Evolutionary conservation across 805 yeast species (phyloP), one percentile per base, ranked within the genome.

Genomic region (Jamesozyma spencerorum): DNA sequence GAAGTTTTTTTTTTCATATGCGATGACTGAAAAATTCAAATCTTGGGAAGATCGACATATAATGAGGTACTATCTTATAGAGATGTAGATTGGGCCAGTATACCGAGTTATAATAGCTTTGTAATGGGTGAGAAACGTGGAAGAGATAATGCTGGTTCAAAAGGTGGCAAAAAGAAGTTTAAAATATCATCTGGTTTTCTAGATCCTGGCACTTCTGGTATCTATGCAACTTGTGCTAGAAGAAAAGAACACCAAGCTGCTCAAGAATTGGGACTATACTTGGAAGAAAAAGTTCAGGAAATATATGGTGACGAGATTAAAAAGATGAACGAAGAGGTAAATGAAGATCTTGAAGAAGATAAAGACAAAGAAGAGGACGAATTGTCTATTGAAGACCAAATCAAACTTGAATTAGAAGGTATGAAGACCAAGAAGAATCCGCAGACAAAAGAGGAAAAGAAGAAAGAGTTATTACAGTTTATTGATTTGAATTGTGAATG

Each of bases 211-310:
- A 83, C 92, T 40, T 66, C 80, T 30, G 98, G 98, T 0, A 70
- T 92, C 0, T 92, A 84, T 61, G 95, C 87, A 11, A 84, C 97
- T 0, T 90, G 97, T 60, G 75, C 77, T 37, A 71, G 95, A 50
- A 81, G 82, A 30, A 77, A 80, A 44, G 98, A 92, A 58, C 71
- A 71, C 40, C 77, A 73, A 39, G 85, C 94, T 45, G 72, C 81
- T n/a, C 77, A 76, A 47, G 97, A 87, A 57, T 63, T 87, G 50
- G 68, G 74, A 45, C 60, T 66, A 42, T 55, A 85, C 8, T 70
- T 87, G 32, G 63, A 65, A 37, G 85, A 79, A 15, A 70, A 73
- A 34, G 47, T 71, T 12, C 70, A 70, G 40, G 72, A 70, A 44
- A 60, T 63, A 26, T 73, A 71, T 43, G 67, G 66, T 7, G 65